These are phyloP conservation scores for Mycena maculata DNA, from an alignment of 768 basidiomycete species.

Conservation along the genomic window DNA sequence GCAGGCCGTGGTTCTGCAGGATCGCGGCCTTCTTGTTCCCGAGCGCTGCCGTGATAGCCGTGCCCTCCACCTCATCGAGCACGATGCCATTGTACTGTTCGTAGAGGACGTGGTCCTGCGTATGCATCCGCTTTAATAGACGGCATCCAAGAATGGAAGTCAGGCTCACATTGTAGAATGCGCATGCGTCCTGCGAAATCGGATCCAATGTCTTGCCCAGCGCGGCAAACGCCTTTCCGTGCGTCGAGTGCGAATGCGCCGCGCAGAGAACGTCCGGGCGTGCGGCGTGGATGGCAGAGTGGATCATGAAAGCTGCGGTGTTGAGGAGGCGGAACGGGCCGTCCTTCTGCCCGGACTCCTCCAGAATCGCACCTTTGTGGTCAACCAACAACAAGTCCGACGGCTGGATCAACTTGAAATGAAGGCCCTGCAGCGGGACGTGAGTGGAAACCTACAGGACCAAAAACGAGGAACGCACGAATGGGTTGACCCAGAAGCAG, in stretches of 20 bases:
- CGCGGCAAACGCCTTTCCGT: slow-evolving; percentile 62
- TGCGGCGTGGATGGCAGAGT: slow-evolving; percentile 57
- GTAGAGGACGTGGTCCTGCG: slow-evolving; percentile 54
- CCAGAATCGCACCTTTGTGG: slow-evolving; percentile 41
- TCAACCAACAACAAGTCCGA: slow-evolving; percentile 59
- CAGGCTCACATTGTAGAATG: slow-evolving; percentile 48
- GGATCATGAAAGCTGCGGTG: slow-evolving; percentile 51
- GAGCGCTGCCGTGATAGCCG: slow-evolving; percentile 55
- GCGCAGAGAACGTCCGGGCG: slow-evolving; percentile 61
- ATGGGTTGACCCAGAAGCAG: slow-evolving; percentile 64
- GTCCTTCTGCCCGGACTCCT: slow-evolving; percentile 42
- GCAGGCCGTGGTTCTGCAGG: slow-evolving; percentile 57
- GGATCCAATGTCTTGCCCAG: slow-evolving; percentile 57
- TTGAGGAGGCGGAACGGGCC: slow-evolving; percentile 41
- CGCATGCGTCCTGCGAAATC: slow-evolving; percentile 58
- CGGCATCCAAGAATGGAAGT: not conserved
- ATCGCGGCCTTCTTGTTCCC: slow-evolving; percentile 56
- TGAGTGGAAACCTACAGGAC: not conserved
- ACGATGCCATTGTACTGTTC: slow-evolving; percentile 62
- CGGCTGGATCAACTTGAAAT: slow-evolving; percentile 59
- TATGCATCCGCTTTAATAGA: not conserved
- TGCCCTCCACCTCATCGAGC: slow-evolving; percentile 56
- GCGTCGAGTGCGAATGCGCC: slow-evolving; percentile 61
- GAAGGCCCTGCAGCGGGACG: slow-evolving; percentile 47
- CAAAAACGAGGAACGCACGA: slow-evolving; percentile 44